These are phyloP conservation scores for Pontederia crassipes DNA, from an alignment of 176 grass and related monocot genomes.

Conservation along the genomic window DNA sequence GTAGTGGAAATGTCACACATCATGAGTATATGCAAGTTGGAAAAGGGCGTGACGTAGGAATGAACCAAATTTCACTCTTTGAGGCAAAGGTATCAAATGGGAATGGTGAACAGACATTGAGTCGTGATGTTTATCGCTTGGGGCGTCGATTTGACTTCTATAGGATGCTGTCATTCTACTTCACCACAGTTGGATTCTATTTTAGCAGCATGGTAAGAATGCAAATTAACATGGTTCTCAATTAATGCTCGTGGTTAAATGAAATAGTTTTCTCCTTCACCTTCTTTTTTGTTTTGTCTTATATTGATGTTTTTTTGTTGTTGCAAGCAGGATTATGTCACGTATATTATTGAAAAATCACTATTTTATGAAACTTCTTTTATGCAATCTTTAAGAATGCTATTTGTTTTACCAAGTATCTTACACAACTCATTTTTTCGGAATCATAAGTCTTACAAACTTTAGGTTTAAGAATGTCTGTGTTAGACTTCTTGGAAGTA, in stretches of 20 bases:
- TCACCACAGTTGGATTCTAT: constrained; percentile 90
- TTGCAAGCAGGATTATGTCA: too few species aligned
- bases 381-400: too few species aligned
- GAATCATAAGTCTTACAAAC: too few species aligned
- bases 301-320: too few species aligned
- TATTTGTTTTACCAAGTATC: too few species aligned
- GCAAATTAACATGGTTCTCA: background rate
- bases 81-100: constrained; percentile 93
- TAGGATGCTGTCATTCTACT: constrained; percentile 91
- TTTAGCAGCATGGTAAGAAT: constrained; percentile 96
- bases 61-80: constrained; percentile 98
- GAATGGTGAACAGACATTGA: constrained; percentile 97
- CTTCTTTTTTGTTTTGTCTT: background rate
- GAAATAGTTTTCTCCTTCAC: background rate
- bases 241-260: background rate
- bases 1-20: constrained; percentile 81
- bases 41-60: constrained; percentile 90
- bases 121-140: constrained; percentile 86
- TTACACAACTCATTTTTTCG: too few species aligned
- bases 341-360: too few species aligned
- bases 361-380: too few species aligned
- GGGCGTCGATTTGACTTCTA: constrained; percentile 96
- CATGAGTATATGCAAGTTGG: constrained; percentile 99
- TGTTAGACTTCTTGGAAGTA: too few species aligned
- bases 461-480: too few species aligned